phyloP scores from a whole-genome alignment of 1,284 basidiomycete species.

The Earliella scabrosa region DNA sequence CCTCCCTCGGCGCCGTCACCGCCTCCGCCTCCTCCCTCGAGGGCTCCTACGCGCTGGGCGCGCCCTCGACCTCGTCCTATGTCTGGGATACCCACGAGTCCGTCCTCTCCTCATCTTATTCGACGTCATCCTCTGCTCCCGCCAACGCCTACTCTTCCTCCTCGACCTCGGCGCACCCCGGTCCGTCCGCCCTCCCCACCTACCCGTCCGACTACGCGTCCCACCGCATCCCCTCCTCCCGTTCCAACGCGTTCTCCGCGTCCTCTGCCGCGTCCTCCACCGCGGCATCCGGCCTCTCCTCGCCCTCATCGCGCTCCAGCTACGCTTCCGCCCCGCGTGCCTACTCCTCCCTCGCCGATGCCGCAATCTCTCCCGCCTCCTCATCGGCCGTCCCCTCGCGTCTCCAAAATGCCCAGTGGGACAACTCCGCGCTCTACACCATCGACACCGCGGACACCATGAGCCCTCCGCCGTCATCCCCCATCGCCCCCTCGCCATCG shows the following conservation, averaged over 20 bases:
- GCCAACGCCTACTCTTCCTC: conserved; percentile 11
- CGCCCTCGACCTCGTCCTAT: conserved; percentile 6
- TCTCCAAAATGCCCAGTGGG: conserved; percentile 23
- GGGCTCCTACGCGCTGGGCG: conserved; percentile 3
- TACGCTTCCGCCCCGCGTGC: conserved; percentile 15
- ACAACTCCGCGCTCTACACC: conserved; percentile 19
- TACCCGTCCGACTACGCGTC: conserved; percentile 8
- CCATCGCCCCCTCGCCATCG: neutral
- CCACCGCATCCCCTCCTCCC: conserved; percentile 3
- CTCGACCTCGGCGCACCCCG: conserved; percentile 11
- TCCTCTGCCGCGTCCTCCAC: conserved; percentile 8
- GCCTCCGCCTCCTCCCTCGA: conserved; percentile 9
- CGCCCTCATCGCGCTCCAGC: conserved; percentile 7
- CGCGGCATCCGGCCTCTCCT: conserved; percentile 10
- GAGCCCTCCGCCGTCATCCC: neutral
- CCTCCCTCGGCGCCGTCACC: conserved; percentile 19
- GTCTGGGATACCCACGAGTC: conserved; percentile 17
- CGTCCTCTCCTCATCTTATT: conserved; percentile 7
- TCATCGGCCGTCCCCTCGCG: conserved; percentile 8
- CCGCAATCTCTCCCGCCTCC: conserved; percentile 6
- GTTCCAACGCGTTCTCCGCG: neutral
- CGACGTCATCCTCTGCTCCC: conserved; percentile 14
- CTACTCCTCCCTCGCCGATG: conserved; percentile 20
- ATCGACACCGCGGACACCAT: conserved; percentile 18
- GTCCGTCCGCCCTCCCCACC: conserved; percentile 10